Base-by-base conservation (phyloP, 345 rosid species). In the Leavenworthia alabamica region DNA sequence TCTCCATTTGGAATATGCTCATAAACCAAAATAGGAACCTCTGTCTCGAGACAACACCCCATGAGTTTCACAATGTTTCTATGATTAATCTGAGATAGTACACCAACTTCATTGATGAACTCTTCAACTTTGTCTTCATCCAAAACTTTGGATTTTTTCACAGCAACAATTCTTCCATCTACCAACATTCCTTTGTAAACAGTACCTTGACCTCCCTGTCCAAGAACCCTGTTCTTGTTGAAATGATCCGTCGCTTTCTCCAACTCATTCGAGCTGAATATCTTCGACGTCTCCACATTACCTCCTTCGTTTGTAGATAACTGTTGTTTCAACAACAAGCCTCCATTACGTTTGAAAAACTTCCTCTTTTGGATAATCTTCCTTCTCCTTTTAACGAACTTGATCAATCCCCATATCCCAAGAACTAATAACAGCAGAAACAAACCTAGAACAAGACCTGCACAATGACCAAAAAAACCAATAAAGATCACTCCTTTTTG, bases 31-130 rank as follows among this genome's bases (percentile, higher is more conserved):
- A 80, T 29, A 10, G 82, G 88, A 14, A 79, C 82, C 3, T 53
- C 55, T 0, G 78, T 79, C 64, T 81, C 86, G 2, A 82, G 66
- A 49, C 84, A 80, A 29, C 84, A 80, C 14, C 84, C 82, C 12
- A 82, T n/a, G 14, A 81, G 74, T 36, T 62, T 74, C 13, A 79
- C 79, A 19, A 76, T 78, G 15, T 81, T 74, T 43, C 70, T 55
- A 17, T 74, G 86, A 45, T 81, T 77, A 45, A 81, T 77, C 56
- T 74, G 83, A 0, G 81, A 78, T 6, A 82, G 77, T 3, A 82
- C 76, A 8, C 55, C 26, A 9, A 82, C 77, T 42, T 82, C 83
- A 31, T 80, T 80, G 62, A 83, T 68, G 62, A 80, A 83, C 43
- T 75, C 81, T 23, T 74, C 76, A 3, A 75, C 66, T 48, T 80